phyloP scores from a whole-genome alignment of 1,284 basidiomycete species.

The Ganoderma lingzhi region DNA sequence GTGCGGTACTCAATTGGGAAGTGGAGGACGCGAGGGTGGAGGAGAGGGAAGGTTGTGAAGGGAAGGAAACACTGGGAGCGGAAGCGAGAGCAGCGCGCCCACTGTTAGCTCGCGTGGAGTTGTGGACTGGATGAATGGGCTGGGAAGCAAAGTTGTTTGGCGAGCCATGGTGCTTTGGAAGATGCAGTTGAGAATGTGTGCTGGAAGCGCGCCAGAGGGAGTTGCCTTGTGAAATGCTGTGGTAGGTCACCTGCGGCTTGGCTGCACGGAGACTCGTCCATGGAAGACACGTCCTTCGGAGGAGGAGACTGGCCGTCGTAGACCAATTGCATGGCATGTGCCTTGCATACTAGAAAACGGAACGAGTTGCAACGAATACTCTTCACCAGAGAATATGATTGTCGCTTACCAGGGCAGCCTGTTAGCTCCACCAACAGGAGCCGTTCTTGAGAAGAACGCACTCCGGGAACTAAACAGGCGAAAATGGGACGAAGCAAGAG shows the following conservation, averaged over 20 bases:
- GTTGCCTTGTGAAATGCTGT: slow-evolving; percentile 1
- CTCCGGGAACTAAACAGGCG: slow-evolving; percentile 13
- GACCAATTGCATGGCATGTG: slow-evolving; percentile 72
- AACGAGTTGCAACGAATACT: slow-evolving; percentile 1
- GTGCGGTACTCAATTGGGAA: slow-evolving; percentile 45
- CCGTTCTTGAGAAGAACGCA: slow-evolving; percentile 20
- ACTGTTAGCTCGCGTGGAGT: neutral
- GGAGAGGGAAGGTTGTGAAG: neutral
- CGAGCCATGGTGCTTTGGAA: too few relatives aligned
- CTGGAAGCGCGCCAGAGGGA: neutral
- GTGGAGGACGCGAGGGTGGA: slow-evolving; percentile 18
- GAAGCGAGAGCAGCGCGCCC: neutral
- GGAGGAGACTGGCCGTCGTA: slow-evolving; percentile 47
- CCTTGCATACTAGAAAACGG: slow-evolving; percentile 53
- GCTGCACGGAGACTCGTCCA: neutral
- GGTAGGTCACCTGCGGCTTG: slow-evolving; percentile 17
- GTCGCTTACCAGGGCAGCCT: slow-evolving; percentile 34
- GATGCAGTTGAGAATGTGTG: slow-evolving; percentile 1
- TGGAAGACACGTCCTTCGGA: slow-evolving; percentile 16
- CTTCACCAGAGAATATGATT: neutral
- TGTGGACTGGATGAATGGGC: neutral
- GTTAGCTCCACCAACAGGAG: slow-evolving; percentile 24
- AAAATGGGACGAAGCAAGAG: slow-evolving; percentile 4
- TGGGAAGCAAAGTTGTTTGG: neutral
- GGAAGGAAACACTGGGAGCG: neutral